Base-by-base conservation (phyloP, 306 rosid genomes). In the Cucumis hystrix region DNA sequence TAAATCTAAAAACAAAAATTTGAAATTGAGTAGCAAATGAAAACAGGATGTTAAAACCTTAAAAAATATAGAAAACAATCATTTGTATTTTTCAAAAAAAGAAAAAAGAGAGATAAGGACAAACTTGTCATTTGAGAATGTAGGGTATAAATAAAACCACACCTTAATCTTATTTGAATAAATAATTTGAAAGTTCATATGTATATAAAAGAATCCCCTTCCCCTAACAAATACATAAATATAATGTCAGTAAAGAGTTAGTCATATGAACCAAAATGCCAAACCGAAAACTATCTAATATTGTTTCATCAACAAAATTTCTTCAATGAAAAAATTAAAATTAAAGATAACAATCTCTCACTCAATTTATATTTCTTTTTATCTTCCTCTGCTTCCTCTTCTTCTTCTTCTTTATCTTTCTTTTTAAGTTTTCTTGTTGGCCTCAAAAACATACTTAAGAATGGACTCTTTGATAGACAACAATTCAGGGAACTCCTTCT, bases 391-490 rank as follows among this genome's bases (percentile, higher is more conserved):
- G 14, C 16, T 9, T 35, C 57, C 49, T 8, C 15, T 72, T 28
- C 64, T 15, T 54, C 77, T 28, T 17, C 15, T 10, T 43, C 11
- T 43, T 28, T 28, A 16, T 8, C 12, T n/a, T 45, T 11, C 25
- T 23, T 28, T 70, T 52, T 75, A 91, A 82, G 83, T 82, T 85
- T 89, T 86, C 85, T 73, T 87, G 85, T 87, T 89, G 69, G 91
- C 87, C 82, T 87, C 82, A 80, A 91, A 87, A 49, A 91, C 93
- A 79, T 66, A 86, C 80, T 86, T 89, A 84, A 82, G 83, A 69
- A 89, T 54, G 25, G 92, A 91, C 75, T 89, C 91, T 82, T 78
- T 82, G 83, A 89, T 89, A 33, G 87, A 61, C 77, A 91, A 64
- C 82, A 91, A 74, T 8, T 78, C 61, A 56, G 90, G 96, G 57